A percentile compares a stretch with the other conserved stretches of the same genome.
phyloP scores from a whole-genome alignment of 129 eudicot genomes.

The Heracleum sosnowskyi region DNA sequence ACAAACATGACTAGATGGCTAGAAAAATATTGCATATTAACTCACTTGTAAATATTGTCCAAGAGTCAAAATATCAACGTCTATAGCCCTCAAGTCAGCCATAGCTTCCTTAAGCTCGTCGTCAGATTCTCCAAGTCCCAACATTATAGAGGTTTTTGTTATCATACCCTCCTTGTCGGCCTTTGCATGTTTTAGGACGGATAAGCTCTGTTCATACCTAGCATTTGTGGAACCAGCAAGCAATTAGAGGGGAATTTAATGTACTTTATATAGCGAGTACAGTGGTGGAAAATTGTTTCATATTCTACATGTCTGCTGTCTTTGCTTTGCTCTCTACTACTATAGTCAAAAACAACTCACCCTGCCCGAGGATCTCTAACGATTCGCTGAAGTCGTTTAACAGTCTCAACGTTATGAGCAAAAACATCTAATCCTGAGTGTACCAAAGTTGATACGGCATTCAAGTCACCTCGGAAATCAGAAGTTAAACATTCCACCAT shows the following conservation, averaged over 20 bases:
- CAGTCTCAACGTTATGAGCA: conserved; percentile 94
- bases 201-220: conserved; percentile 89
- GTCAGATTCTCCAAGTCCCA: conserved; percentile 97
- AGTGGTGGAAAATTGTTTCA: background rate
- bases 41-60: conserved; percentile 94
- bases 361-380: conserved; percentile 99
- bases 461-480: conserved; percentile 84
- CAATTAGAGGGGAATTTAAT: background rate
- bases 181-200: conserved; percentile 86
- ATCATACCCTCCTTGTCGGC: conserved; percentile 71
- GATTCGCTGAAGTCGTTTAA: conserved; percentile 72
- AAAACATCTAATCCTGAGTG: conserved; percentile 96
- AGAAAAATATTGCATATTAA: background rate
- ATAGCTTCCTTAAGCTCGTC: conserved; percentile 87
- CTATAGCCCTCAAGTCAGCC: conserved; percentile 88
- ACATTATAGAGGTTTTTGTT: conserved; percentile 86
- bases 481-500: conserved; percentile 95
- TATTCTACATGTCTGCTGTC: background rate
- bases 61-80: conserved; percentile 84
- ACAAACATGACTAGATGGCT: background rate
- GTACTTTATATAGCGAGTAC: background rate
- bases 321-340: background rate
- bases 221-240: conserved; percentile 7
- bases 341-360: conserved; percentile 33
- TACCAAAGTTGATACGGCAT: conserved; percentile 59